phyloP scores from a whole-genome alignment of 768 basidiomycete genomes.

The Suillus variegatus region DNA sequence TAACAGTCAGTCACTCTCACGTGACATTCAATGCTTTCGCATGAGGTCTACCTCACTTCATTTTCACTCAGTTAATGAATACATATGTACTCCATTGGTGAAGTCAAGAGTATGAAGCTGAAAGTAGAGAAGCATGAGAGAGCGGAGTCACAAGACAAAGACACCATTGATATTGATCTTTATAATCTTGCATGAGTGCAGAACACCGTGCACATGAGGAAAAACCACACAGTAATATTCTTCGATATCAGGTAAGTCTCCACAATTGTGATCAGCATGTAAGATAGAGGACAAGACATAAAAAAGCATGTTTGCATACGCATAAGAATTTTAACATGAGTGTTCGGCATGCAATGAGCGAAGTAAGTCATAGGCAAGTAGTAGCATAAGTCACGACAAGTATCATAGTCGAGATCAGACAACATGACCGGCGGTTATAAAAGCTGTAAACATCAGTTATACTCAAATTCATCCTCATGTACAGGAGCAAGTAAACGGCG shows the following conservation, averaged over 20 bases:
- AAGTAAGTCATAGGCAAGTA: too few relatives aligned
- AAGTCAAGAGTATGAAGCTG: neutral
- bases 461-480: conserved; percentile 1
- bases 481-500: neutral
- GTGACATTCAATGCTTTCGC: neutral
- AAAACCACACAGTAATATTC: neutral
- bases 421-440: neutral
- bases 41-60: neutral
- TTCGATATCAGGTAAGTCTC: neutral
- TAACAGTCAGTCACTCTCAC: neutral
- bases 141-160: neutral
- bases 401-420: neutral
- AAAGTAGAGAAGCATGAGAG: neutral
- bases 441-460: conserved; percentile 1
- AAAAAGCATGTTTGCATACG: neutral
- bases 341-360: neutral
- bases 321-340: neutral
- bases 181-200: neutral
- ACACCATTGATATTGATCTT: neutral
- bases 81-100: too few relatives aligned
- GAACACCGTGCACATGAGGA: neutral
- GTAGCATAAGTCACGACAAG: neutral
- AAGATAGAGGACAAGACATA: neutral
- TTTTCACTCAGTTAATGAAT: too few relatives aligned
- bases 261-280: neutral